phyloP scores from a whole-genome alignment of 2,329 filamentous ascomycete genomes.

The Pseudogymnoascus sp. region DNA sequence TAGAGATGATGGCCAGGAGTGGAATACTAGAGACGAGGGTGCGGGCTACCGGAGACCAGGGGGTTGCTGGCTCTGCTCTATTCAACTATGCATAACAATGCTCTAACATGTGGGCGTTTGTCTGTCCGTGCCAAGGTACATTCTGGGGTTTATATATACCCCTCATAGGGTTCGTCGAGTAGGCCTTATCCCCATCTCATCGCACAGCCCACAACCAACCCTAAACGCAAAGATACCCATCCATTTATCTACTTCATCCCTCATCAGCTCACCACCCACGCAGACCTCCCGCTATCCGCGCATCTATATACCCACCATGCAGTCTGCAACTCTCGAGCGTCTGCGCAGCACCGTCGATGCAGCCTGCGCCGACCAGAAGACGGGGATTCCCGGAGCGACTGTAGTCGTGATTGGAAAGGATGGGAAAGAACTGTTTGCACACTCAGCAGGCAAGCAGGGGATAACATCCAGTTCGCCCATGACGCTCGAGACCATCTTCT shows the following conservation, averaged over 20 bases:
- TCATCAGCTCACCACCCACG: not conserved
- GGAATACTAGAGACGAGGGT: no score
- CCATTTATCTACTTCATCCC: not conserved
- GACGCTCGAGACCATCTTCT: constrained; percentile 50
- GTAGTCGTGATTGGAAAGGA: constrained; percentile 39
- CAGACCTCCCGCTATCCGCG: not conserved
- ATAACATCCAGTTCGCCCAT: constrained; percentile 38
- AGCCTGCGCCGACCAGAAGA: constrained; percentile 30
- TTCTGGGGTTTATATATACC: not conserved
- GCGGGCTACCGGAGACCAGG: no score
- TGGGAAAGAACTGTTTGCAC: constrained; percentile 39
- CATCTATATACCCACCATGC: not conserved
- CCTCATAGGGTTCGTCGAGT: not conserved
- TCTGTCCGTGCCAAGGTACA: not conserved
- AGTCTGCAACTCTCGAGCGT: not conserved
- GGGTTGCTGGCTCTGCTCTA: no score
- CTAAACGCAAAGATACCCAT: not conserved
- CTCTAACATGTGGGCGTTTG: no score
- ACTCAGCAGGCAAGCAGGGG: constrained; percentile 41
- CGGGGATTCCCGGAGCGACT: constrained; percentile 36
- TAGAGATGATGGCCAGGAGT: no score
- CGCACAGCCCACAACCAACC: not conserved
- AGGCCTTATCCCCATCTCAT: not conserved
- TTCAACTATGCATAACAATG: no score
- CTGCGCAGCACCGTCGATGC: constrained; percentile 27